phyloP scores from a whole-genome alignment of 257 asterid genomes.

The Capsicum chinense region DNA sequence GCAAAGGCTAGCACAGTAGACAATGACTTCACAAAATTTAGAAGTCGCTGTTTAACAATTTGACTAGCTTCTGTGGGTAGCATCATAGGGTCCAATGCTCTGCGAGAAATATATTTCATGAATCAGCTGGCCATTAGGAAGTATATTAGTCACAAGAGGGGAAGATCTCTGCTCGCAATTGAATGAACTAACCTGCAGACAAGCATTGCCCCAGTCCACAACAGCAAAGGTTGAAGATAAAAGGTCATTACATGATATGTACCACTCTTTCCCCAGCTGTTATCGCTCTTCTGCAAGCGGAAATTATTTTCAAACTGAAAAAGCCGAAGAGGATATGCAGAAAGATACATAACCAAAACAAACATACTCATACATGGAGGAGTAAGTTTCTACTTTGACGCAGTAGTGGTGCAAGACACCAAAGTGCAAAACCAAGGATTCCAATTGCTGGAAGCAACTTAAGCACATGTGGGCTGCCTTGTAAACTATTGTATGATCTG shows the following conservation, averaged over 20 bases:
- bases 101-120: conserved; percentile 40
- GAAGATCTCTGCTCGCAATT: conserved; percentile 28
- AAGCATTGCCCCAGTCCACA: conserved; percentile 80
- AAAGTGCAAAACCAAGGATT: conserved; percentile 67
- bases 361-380: conserved; percentile 54
- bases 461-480: conserved; percentile 57
- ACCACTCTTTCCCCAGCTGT: conserved; percentile 85
- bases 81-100: conserved; percentile 82
- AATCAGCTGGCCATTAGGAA: conserved; percentile 19
- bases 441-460: conserved; percentile 83
- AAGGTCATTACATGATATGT: conserved; percentile 68
- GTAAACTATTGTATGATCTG: conserved; percentile 69
- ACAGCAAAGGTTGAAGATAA: conserved; percentile 79
- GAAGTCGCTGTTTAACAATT: conserved; percentile 75
- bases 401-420: conserved; percentile 88
- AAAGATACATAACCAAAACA: conserved; percentile 31
- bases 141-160: not conserved
- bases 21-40: conserved; percentile 85
- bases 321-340: conserved; percentile 29
- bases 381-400: conserved; percentile 68
- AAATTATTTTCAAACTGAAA: conserved; percentile 23
- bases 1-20: conserved; percentile 93
- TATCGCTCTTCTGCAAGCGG: conserved; percentile 67
- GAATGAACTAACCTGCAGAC: conserved; percentile 79
- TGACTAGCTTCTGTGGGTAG: conserved; percentile 91